Conservation (phyloP, 768 basidiomycete genomes). For the Kwoniella sp. region DNA sequence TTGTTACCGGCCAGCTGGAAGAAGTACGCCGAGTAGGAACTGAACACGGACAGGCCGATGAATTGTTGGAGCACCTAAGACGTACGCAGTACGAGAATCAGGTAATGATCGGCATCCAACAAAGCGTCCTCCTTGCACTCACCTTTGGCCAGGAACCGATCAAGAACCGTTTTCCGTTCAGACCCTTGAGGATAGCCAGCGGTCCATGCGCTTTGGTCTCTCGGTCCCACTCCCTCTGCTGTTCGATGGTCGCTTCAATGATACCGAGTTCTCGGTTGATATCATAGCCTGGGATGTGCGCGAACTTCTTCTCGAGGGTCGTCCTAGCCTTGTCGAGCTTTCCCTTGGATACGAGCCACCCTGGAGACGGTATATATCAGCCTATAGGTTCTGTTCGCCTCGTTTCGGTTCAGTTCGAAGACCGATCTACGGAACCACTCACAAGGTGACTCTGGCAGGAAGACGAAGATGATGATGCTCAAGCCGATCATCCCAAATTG, state of each 20-base stretch:
- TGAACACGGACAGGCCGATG: constrained; percentile 31
- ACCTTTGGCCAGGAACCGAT: constrained; percentile 42
- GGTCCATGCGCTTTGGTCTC: constrained; percentile 16
- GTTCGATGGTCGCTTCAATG: constrained; percentile 28
- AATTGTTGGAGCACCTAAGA: constrained; percentile 32
- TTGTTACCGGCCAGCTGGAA: constrained; percentile 27
- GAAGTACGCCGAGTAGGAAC: constrained; percentile 33
- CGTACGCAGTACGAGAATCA: not conserved
- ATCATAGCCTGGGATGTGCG: constrained; percentile 22
- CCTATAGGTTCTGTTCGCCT: no score
- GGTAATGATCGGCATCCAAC: not conserved
- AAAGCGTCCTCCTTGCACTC: not conserved
- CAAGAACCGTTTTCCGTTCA: constrained; percentile 34
- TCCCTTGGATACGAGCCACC: constrained; percentile 32
- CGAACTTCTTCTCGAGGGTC: constrained; percentile 17
- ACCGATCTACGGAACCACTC: not conserved
- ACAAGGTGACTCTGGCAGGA: constrained; percentile 40
- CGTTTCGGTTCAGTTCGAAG: no score
- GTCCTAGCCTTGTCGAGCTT: constrained; percentile 25
- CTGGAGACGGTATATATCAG: not conserved
- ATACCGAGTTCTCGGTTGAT: constrained; percentile 27
- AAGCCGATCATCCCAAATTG: constrained; percentile 40
- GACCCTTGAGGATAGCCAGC: constrained; percentile 33
- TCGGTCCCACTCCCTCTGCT: constrained; percentile 16
- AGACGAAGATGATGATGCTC: constrained; percentile 25